These are phyloP conservation scores for Candida gorgasii DNA, from an alignment of 805 yeast species.

Conservation along the genomic window DNA sequence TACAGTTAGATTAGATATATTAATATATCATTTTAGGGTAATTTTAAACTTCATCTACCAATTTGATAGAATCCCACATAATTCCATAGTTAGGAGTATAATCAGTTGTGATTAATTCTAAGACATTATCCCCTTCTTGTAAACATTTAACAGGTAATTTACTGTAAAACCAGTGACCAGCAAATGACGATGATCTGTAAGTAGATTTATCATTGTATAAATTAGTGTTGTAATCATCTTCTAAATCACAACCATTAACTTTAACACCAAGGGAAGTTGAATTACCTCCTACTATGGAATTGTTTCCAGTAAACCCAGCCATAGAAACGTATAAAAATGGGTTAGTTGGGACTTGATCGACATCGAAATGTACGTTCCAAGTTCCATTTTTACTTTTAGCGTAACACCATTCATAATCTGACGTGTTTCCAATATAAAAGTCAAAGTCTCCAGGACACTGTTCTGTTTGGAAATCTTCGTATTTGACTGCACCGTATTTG, in stretches of 20 bases:
- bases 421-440: conserved; percentile 10
- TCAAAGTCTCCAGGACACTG: conserved; percentile 13
- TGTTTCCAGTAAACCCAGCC: conserved; percentile 13
- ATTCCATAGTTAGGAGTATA: conserved; percentile 11
- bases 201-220: conserved; percentile 13
- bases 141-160: conserved; percentile 7
- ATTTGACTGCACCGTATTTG: conserved; percentile 7
- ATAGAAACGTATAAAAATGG: conserved; percentile 10
- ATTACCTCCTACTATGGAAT: conserved; percentile 11
- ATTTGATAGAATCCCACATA: conserved; percentile 12
- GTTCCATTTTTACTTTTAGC: conserved; percentile 12
- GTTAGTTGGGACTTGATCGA: conserved; percentile 4
- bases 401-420: conserved; percentile 12
- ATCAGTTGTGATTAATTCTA: conserved; percentile 8
- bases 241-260: conserved; percentile 6
- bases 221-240: conserved; percentile 10
- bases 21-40: too few species aligned
- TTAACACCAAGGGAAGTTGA: conserved; percentile 8
- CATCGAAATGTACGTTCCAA: conserved; percentile 11
- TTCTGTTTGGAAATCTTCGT: conserved; percentile 13
- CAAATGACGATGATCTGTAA: conserved; percentile 13
- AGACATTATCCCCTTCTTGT: conserved; percentile 7
- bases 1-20: background rate
- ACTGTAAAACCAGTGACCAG: conserved; percentile 14
- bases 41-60: conserved; percentile 1